Evolutionary conservation across 176 grass and related monocot genomes (phyloP).

Genomic region (Cymbopogon citratus): DNA sequence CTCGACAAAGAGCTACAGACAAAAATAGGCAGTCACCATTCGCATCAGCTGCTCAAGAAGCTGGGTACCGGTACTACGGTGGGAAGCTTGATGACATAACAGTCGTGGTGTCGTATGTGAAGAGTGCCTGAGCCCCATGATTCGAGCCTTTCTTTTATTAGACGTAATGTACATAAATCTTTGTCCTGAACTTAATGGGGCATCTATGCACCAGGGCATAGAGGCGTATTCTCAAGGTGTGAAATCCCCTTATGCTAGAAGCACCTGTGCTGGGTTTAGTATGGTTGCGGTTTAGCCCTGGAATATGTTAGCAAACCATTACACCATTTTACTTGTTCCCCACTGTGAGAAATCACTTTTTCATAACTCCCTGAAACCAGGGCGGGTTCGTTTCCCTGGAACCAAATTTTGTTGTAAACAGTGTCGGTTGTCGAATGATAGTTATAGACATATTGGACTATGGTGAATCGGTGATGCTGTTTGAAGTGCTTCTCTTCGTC

Average conservation of each 20-base stretch:
- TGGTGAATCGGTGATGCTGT: neutral
- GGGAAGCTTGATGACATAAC: slow-evolving; percentile 97
- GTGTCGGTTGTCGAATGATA: neutral
- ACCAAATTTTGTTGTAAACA: slow-evolving; percentile 37
- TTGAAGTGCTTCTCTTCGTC: neutral
- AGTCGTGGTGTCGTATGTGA: slow-evolving; percentile 79
- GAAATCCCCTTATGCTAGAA: neutral
- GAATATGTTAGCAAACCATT: slow-evolving; percentile 28
- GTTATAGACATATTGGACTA: neutral
- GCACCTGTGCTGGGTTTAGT: neutral
- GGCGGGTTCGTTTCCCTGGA: neutral
- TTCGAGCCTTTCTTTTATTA: slow-evolving; percentile 2
- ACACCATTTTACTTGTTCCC: slow-evolving; percentile 1
- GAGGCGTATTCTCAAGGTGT: slow-evolving; percentile 8
- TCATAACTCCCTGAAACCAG: neutral
- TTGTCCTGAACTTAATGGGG: slow-evolving; percentile 21
- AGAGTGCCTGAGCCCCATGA: neutral
- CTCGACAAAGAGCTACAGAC: slow-evolving; percentile 78
- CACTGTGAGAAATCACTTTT: neutral
- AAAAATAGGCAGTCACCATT: slow-evolving; percentile 88
- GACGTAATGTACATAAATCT: slow-evolving; percentile 29
- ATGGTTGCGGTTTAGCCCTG: slow-evolving; percentile 7
- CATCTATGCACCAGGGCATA: slow-evolving; percentile 2
- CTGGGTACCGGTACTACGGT: slow-evolving; percentile 86
- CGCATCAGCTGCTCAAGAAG: slow-evolving; percentile 81